Evolutionary conservation across 371 early-diverging fungal species (phyloP).

Genomic region (Mortierella sp.): DNA sequence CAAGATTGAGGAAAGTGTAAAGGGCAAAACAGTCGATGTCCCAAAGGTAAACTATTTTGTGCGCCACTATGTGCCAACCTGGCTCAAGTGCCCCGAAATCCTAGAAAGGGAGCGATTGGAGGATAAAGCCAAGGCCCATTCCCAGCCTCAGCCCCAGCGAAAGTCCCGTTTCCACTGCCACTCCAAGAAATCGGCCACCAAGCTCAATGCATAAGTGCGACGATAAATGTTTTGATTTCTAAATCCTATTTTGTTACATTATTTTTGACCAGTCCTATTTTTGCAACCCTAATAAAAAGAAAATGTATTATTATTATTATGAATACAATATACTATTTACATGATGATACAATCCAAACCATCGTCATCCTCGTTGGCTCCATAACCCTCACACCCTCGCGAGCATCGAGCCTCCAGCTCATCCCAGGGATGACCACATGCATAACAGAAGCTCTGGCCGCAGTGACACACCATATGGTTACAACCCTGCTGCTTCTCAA

Average conservation of each 20-base stretch:
- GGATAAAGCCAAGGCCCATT: constrained; percentile 6
- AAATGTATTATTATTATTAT: background rate
- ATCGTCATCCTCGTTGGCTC: constrained; percentile 31
- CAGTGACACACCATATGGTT: constrained; percentile 56
- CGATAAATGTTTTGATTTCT: too few species aligned
- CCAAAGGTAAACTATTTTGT: constrained; percentile 17
- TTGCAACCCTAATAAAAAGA: background rate
- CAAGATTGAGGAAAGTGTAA: constrained; percentile 38
- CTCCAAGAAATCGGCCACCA: background rate
- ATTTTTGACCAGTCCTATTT: background rate
- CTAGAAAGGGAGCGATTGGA: constrained; percentile 13
- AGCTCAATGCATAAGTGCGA: too few species aligned
- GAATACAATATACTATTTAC: constrained; percentile 20
- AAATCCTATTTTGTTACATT: too few species aligned
- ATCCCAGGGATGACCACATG: constrained; percentile 47
- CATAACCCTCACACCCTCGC: constrained; percentile 38
- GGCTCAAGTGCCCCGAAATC: constrained; percentile 18
- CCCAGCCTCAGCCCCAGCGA: background rate
- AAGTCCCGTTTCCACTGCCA: background rate
- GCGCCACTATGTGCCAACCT: constrained; percentile 13
- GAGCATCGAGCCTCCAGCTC: constrained; percentile 54
- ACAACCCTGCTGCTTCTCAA: constrained; percentile 53
- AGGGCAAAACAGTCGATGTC: constrained; percentile 15
- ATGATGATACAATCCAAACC: constrained; percentile 45
- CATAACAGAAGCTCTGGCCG: constrained; percentile 54